These are phyloP conservation scores for Avena atlantica DNA, from an alignment of 176 grass and related monocot species.

Conservation along the genomic window DNA sequence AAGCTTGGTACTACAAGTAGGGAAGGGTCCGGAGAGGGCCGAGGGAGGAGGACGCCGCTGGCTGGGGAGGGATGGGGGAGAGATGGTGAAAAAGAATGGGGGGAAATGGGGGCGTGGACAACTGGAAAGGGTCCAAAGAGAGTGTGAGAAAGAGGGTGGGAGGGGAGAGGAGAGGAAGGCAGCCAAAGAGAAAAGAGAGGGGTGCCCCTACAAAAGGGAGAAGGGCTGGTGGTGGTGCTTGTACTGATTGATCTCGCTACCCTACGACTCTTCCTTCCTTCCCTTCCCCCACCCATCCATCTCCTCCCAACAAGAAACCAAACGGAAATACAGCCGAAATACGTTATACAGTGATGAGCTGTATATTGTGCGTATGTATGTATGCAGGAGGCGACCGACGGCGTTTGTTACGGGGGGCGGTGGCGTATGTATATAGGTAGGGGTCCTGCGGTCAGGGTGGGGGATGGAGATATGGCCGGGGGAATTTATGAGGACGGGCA, in stretches of 20 bases:
- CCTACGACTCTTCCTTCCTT: background rate
- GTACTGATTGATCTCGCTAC: slow-evolving; percentile 23
- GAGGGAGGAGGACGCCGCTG: background rate
- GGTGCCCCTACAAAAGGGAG: slow-evolving; percentile 41
- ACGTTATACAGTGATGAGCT: no score
- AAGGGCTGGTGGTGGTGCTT: slow-evolving; percentile 30
- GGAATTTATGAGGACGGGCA: slow-evolving; percentile 34
- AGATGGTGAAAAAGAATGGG: slow-evolving; percentile 48
- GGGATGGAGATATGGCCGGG: background rate
- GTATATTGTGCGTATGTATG: background rate
- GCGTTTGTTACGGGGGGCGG: slow-evolving; percentile 33
- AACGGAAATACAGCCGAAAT: background rate
- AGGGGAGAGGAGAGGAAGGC: no score
- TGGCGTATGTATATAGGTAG: slow-evolving; percentile 34
- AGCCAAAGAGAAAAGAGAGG: background rate
- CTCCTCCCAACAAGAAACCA: slow-evolving; percentile 8
- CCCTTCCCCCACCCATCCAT: background rate
- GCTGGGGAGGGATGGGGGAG: background rate
- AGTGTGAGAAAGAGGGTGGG: background rate
- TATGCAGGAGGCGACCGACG: background rate
- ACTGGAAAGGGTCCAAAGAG: slow-evolving; percentile 64
- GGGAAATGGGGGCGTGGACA: slow-evolving; percentile 50
- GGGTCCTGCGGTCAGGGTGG: background rate
- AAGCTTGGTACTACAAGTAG: slow-evolving; percentile 55
- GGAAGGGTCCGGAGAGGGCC: slow-evolving; percentile 26